These are phyloP conservation scores for Citrus inodora DNA, from an alignment of 345 rosid species.

Conservation along the genomic window DNA sequence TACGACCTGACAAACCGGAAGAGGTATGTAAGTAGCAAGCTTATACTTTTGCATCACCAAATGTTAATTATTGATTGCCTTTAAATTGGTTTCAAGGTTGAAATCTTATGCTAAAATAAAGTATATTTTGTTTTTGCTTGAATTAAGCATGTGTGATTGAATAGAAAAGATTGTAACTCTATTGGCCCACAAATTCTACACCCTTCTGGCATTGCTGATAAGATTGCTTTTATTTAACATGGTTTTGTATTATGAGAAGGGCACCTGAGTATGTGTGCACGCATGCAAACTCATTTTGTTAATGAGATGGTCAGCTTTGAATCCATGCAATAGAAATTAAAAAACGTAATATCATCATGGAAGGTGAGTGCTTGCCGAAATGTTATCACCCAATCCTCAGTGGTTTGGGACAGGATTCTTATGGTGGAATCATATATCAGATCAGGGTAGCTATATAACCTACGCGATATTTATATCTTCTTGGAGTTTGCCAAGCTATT, in stretches of 20 bases:
- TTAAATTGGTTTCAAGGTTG: not conserved
- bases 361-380: not conserved
- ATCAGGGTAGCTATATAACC: not conserved
- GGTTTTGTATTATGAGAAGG: not conserved
- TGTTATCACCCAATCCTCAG: not conserved
- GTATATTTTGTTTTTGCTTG: not conserved
- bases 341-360: not conserved
- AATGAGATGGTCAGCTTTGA: not conserved
- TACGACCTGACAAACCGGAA: slow-evolving; percentile 62
- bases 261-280: not conserved
- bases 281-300: not conserved
- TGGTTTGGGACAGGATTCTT: not conserved
- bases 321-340: not conserved
- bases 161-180: not conserved
- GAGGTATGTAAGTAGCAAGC: slow-evolving; percentile 39
- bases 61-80: not conserved
- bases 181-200: not conserved
- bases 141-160: not conserved
- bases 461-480: not conserved
- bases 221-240: not conserved
- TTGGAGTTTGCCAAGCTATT: not conserved
- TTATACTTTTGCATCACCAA: not conserved
- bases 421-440: not conserved
- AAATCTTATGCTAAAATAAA: not conserved
- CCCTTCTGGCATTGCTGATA: not conserved